Evolutionary conservation across 768 basidiomycete species (phyloP).

Genomic region (Trametes meyenii): DNA sequence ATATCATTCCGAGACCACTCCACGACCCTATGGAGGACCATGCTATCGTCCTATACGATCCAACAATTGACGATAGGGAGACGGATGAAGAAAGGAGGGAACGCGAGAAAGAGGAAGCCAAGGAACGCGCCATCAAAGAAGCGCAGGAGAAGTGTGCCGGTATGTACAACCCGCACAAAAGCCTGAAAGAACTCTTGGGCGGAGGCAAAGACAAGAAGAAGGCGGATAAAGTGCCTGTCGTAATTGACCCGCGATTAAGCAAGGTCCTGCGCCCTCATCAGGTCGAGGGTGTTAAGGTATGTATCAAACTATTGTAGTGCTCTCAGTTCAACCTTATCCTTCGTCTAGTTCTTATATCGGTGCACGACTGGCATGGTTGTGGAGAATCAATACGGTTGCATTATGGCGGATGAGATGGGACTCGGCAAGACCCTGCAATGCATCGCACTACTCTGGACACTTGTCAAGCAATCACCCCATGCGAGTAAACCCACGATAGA

Average conservation of each 20-base stretch:
- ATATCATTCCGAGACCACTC: conserved; percentile 86
- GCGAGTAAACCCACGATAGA: conserved; percentile 88
- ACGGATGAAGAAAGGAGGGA: conserved; percentile 84
- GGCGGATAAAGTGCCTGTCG: conserved; percentile 86
- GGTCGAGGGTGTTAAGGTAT: conserved; percentile 94
- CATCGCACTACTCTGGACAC: conserved; percentile 92
- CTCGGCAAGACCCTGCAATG: conserved; percentile 97
- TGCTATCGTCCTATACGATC: conserved; percentile 96
- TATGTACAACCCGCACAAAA: conserved; percentile 91
- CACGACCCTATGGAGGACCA: conserved; percentile 98
- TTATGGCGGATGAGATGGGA: conserved; percentile 99
- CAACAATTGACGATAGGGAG: conserved; percentile 91
- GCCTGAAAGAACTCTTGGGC: conserved; percentile 75
- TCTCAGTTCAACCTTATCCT: conserved; percentile 3
- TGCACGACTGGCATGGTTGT: conserved; percentile 94
- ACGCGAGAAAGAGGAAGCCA: conserved; percentile 73
- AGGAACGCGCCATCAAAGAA: conserved; percentile 61
- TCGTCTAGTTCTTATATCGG: conserved; percentile 83
- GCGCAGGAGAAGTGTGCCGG: conserved; percentile 71
- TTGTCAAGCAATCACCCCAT: conserved; percentile 92
- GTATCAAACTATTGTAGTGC: conserved; percentile 17
- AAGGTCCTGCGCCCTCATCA: conserved; percentile 97
- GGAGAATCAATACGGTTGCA: conserved; percentile 90
- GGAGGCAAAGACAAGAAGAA: conserved; percentile 69
- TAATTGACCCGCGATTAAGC: conserved; percentile 86